phyloP scores from a whole-genome alignment of 2,329 filamentous ascomycete genomes.

The Sclerotinia minor region DNA sequence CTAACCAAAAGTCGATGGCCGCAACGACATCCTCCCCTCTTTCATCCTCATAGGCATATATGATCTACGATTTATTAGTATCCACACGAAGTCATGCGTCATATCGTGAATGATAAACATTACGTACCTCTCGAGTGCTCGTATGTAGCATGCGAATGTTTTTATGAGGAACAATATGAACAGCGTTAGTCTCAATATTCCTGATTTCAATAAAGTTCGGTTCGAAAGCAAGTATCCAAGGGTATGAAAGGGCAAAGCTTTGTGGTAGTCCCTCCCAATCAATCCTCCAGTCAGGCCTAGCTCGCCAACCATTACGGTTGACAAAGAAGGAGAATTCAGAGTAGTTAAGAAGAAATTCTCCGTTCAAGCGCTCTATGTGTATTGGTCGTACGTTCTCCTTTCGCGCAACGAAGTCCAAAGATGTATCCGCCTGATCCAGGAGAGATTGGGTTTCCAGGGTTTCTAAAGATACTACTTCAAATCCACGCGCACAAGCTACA shows the following conservation, averaged over 20 bases:
- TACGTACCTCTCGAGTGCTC: slow-evolving; percentile 87
- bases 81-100: slow-evolving; percentile 22
- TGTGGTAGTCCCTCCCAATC: slow-evolving; percentile 95
- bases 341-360: slow-evolving; percentile 97
- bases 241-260: slow-evolving; percentile 90
- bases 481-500: slow-evolving; percentile 91
- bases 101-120: neutral
- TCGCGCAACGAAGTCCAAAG: slow-evolving; percentile 91
- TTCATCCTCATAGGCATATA: slow-evolving; percentile 98
- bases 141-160: slow-evolving; percentile 98
- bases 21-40: slow-evolving; percentile 89
- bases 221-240: slow-evolving; percentile 96
- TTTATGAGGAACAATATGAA: slow-evolving; percentile 94
- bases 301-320: slow-evolving; percentile 96
- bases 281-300: slow-evolving; percentile 93
- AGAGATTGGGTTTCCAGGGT: slow-evolving; percentile 97
- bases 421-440: slow-evolving; percentile 95
- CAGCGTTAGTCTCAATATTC: slow-evolving; percentile 89
- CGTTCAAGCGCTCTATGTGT: slow-evolving; percentile 94
- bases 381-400: slow-evolving; percentile 94
- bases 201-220: slow-evolving; percentile 96
- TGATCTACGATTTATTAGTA: slow-evolving; percentile 61
- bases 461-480: slow-evolving; percentile 94
- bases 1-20: slow-evolving; percentile 87
- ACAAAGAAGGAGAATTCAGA: slow-evolving; percentile 99